Conservation (phyloP, 495 filamentous ascomycete species). For the Hypoxylon subgilvum region DNA sequence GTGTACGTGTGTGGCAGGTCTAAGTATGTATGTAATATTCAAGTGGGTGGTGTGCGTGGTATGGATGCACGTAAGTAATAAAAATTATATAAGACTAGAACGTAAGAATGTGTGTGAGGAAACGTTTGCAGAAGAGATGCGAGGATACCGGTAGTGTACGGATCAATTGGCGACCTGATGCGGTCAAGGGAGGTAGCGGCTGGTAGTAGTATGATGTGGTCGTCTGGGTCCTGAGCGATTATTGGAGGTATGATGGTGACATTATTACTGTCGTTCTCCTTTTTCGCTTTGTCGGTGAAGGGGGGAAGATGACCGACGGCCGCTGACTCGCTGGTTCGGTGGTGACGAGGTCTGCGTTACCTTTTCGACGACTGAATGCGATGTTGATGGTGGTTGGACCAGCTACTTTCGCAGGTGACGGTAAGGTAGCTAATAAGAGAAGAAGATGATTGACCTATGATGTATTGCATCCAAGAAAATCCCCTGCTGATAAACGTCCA, state of each 20-base stretch:
- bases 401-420: conserved; percentile 23
- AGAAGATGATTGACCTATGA: conserved; percentile 34
- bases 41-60: no score
- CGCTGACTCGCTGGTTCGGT: not conserved
- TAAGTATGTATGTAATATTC: not conserved
- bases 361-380: conserved; percentile 21
- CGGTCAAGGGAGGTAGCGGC: conserved; percentile 19
- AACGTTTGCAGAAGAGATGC: conserved; percentile 16
- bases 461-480: conserved; percentile 14
- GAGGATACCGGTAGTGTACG: not conserved
- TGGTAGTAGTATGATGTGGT: conserved; percentile 29
- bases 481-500: conserved; percentile 20
- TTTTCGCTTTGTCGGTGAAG: conserved; percentile 25
- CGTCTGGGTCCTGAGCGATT: conserved; percentile 30
- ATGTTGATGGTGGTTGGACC: conserved; percentile 15
- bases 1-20: no score
- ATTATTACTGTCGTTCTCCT: conserved; percentile 11
- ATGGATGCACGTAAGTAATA: conserved; percentile 2
- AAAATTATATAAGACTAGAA: conserved; percentile 21
- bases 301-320: conserved; percentile 11
- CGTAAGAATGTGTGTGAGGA: conserved; percentile 24
- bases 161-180: conserved; percentile 1
- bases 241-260: conserved; percentile 20
- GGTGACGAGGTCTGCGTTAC: conserved; percentile 14
- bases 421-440: conserved; percentile 20